Base-by-base conservation (phyloP, 169 alveolate genomes). In the Plasmodium gaboni region DNA sequence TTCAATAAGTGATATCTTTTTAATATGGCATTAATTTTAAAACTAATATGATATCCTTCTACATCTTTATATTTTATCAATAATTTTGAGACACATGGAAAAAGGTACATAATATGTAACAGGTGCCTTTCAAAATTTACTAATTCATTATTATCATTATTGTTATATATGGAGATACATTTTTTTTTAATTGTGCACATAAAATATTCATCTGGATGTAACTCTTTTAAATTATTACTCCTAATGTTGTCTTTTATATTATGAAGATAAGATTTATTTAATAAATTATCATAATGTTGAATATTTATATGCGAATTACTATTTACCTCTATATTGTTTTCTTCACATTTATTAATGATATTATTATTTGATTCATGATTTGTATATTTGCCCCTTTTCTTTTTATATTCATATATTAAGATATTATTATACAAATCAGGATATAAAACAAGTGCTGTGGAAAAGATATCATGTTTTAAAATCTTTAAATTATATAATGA, bases 1-100 rank as follows among this genome's bases (percentile, higher is more conserved):
- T 53, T 26, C 42, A 80, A 44, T 48, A 28, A 67, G 22, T 38
- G 51, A 64, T 80, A 80, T 57, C 69, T 80, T 59, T 80, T 72
- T 1, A 67, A 24, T 67, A 59, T 12, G 38, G 24, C 69, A 60
- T 80, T 67, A 61, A 80, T 80, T 55, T 80, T 80, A 28, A 53
- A 80, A 26, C 90, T 51, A 9, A 80, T 55, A 26, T 80, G 67
- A 24, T 67, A 60, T 38, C 90, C 90, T 17, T 80, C 90, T 53
- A 80, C 26, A 60, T 80, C 90, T 22, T 61, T 80, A 80, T 80
- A 80, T 59, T 80, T 80, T 51, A 68, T 24, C 28, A 80, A 13
- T 38, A 80, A 80, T 46, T 80, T 80, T 44, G 67, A 67, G 8
- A 80, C 51, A 46, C 90, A 80, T 17, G 90, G 90, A 32, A 80